Conservation (phyloP, 805 yeast genomes). For the Wickerhamomyces alni region DNA sequence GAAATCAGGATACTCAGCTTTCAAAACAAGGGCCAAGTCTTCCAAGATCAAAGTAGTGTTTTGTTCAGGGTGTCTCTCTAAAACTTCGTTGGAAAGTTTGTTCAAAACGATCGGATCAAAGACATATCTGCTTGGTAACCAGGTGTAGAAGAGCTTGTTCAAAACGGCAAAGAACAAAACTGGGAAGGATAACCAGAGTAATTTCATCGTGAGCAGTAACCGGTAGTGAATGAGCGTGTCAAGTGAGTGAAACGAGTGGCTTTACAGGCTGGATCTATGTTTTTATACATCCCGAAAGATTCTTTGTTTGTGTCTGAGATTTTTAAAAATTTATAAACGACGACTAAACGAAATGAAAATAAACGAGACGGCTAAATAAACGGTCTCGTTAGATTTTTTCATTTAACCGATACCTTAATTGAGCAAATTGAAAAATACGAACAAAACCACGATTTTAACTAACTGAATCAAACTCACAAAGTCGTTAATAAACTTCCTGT, state of each 20-base stretch:
- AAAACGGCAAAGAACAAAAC: constrained; percentile 27
- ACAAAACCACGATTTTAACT: neutral
- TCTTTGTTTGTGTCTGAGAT: too few relatives aligned
- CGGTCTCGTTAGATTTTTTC: too few relatives aligned
- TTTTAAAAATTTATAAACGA: too few relatives aligned
- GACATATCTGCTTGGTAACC: constrained; percentile 66
- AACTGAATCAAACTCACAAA: neutral
- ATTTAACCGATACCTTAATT: too few relatives aligned
- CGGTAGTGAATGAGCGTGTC: neutral
- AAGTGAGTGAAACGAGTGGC: too few relatives aligned
- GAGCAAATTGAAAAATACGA: too few relatives aligned
- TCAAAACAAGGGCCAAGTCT: constrained; percentile 53
- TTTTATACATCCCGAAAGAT: too few relatives aligned
- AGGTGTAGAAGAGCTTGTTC: constrained; percentile 41
- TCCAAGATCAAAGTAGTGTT: constrained; percentile 58
- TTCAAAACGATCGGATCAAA: constrained; percentile 66
- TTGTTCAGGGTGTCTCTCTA: constrained; percentile 47
- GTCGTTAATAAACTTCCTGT: too few relatives aligned
- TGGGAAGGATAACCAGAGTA: constrained; percentile 19
- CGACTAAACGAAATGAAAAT: too few relatives aligned
- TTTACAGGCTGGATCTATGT: too few relatives aligned
- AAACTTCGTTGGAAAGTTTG: constrained; percentile 47
- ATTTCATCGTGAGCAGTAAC: constrained; percentile 9
- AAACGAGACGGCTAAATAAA: too few relatives aligned
- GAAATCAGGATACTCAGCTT: constrained; percentile 64